Evolutionary conservation across 2,329 filamentous ascomycete genomes (phyloP).

Genomic region (Pyrenophora teres): DNA sequence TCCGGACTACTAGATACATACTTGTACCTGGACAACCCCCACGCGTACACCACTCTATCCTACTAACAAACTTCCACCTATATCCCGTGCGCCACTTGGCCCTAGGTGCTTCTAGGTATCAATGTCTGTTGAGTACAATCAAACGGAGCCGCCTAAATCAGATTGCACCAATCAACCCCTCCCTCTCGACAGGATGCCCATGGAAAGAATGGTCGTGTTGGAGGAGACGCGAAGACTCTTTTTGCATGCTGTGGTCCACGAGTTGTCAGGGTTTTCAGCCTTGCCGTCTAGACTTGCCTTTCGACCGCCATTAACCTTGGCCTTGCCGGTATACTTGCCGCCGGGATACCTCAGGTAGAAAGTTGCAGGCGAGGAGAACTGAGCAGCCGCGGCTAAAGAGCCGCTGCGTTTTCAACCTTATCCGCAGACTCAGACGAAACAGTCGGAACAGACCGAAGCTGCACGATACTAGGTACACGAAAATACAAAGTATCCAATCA

Average conservation of each 20-base stretch:
- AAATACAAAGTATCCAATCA: too few relatives aligned
- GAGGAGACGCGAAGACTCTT: constrained; percentile 50
- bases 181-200: too few relatives aligned
- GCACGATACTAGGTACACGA: too few relatives aligned
- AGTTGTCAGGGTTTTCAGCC: constrained; percentile 54
- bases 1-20: too few relatives aligned
- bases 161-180: too few relatives aligned
- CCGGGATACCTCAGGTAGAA: constrained; percentile 52
- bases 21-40: constrained; percentile 16
- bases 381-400: constrained; percentile 54
- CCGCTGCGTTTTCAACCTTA: constrained; percentile 18
- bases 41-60: constrained; percentile 57
- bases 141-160: too few relatives aligned
- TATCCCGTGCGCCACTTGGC: constrained; percentile 55
- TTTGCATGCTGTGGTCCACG: constrained; percentile 50
- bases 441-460: too few relatives aligned
- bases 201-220: too few relatives aligned
- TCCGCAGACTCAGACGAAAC: too few relatives aligned
- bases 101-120: constrained; percentile 56
- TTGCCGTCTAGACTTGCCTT: constrained; percentile 53
- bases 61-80: constrained; percentile 49
- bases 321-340: constrained; percentile 33
- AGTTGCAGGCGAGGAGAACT: constrained; percentile 54
- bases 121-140: too few relatives aligned
- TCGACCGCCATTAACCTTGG: constrained; percentile 33